These are phyloP conservation scores for Neobulgaria alba DNA, from an alignment of 2,329 filamentous ascomycete species.

Conservation along the genomic window DNA sequence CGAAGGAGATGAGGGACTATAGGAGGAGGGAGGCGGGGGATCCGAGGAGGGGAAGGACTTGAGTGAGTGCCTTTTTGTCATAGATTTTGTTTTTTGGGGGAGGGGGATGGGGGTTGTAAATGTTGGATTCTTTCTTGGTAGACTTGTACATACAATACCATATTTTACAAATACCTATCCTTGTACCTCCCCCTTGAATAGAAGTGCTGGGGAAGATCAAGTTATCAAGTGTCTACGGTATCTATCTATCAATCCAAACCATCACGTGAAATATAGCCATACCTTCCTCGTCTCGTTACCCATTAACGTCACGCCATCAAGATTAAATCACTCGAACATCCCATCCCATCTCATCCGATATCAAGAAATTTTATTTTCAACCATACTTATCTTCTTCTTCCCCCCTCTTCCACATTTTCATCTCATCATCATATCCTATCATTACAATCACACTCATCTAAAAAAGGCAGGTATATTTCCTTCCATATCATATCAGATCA, in stretches of 20 bases:
- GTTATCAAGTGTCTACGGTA: no score
- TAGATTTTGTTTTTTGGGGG: no score
- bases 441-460: neutral
- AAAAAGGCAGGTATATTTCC: slow-evolving; percentile 36
- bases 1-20: slow-evolving; percentile 84
- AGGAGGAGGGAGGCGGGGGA: slow-evolving; percentile 72
- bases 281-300: no score
- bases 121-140: slow-evolving; percentile 1
- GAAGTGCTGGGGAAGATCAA: no score
- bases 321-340: neutral
- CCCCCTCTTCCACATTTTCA: neutral
- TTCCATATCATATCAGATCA: no score
- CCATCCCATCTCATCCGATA: slow-evolving; percentile 3
- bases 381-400: neutral
- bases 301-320: no score
- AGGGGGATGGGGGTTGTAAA: neutral
- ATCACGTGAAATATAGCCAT: no score
- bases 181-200: no score
- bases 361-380: slow-evolving; percentile 2
- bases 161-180: no score
- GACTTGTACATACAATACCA: neutral
- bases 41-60: slow-evolving; percentile 54
- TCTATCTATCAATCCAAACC: no score
- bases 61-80: no score
- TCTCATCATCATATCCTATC: neutral